Percentiles rank a stretch among this genome's conserved stretches.
Evolutionary conservation across 352 stramenopile genomes (phyloP).

Genomic region (Phytophthora boehmeriae): DNA sequence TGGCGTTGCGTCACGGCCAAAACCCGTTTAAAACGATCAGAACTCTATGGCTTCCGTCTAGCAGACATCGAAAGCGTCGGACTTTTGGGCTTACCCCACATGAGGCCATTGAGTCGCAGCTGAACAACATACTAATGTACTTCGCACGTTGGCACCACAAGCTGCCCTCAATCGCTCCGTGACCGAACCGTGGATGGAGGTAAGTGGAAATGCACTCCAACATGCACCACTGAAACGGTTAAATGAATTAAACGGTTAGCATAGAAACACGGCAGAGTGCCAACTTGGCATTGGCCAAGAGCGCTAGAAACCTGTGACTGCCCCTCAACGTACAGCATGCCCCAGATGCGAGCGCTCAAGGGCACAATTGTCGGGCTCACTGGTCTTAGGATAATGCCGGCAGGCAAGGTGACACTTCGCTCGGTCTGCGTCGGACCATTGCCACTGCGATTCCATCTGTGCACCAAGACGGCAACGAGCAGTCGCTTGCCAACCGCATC

Average conservation of each 20-base stretch:
- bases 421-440: too few relatives aligned
- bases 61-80: background rate
- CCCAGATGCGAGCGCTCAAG: too few relatives aligned
- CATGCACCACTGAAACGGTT: slow-evolving; percentile 4
- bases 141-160: background rate
- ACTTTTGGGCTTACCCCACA: background rate
- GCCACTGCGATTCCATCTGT: too few relatives aligned
- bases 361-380: too few relatives aligned
- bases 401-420: too few relatives aligned
- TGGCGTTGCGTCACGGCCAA: background rate
- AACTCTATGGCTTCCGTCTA: background rate
- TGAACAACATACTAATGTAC: background rate
- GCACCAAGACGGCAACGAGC: too few relatives aligned
- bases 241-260: slow-evolving; percentile 1
- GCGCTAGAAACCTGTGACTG: background rate
- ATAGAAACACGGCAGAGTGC: background rate
- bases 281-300: background rate
- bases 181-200: background rate
- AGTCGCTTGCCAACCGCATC: too few relatives aligned
- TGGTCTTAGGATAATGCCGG: too few relatives aligned
- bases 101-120: background rate
- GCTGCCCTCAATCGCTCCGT: background rate
- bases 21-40: background rate
- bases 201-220: slow-evolving; percentile 3
- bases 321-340: too few relatives aligned